Evolutionary conservation across 768 basidiomycete genomes (phyloP).

Genomic region (Psilocybe cubensis): DNA sequence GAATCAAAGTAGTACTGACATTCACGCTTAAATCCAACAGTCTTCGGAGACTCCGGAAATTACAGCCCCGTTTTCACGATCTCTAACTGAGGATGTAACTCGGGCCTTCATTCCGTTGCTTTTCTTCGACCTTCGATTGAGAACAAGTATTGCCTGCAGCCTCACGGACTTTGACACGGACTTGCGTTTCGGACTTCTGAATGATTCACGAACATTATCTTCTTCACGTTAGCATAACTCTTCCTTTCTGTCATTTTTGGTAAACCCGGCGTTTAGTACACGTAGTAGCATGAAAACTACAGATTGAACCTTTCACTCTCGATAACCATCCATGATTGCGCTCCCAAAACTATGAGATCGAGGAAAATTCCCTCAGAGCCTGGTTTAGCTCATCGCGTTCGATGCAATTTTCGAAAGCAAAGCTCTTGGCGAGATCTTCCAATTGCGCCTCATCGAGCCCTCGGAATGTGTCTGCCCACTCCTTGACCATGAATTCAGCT

Average conservation of each 20-base stretch:
- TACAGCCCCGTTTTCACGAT: conserved; percentile 42
- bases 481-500: conserved; percentile 69
- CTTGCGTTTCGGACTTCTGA: not conserved
- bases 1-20: too few species aligned
- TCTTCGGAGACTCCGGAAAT: conserved; percentile 55
- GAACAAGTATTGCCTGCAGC: not conserved
- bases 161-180: not conserved
- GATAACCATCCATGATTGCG: not conserved
- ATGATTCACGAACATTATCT: not conserved
- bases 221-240: not conserved
- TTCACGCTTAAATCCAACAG: conserved; percentile 23
- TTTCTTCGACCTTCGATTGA: not conserved
- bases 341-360: conserved; percentile 12
- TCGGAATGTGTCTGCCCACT: conserved; percentile 72
- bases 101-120: not conserved
- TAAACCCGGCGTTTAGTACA: not conserved
- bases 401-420: conserved; percentile 71
- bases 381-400: conserved; percentile 70
- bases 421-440: conserved; percentile 75
- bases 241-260: not conserved
- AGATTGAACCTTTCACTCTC: not conserved
- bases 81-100: not conserved
- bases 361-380: conserved; percentile 43
- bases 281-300: not conserved
- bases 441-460: conserved; percentile 62